phyloP scores from a whole-genome alignment of 805 yeast genomes.

The Kazachstania viticola region DNA sequence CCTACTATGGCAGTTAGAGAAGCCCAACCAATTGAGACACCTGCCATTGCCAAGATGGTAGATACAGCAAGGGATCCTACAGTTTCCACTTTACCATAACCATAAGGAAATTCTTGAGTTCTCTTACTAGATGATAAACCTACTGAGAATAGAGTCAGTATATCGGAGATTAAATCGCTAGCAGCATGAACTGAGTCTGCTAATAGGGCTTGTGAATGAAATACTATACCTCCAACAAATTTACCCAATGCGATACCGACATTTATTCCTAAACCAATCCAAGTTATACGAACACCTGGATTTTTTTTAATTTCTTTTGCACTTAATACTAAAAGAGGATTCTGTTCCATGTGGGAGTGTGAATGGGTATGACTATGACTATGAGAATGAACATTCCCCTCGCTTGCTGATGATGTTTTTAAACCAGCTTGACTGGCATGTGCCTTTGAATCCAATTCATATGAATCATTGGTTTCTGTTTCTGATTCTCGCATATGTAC shows the following conservation, averaged over 20 bases:
- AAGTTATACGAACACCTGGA: slow-evolving; percentile 87
- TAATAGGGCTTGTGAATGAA: slow-evolving; percentile 87
- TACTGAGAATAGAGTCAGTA: slow-evolving; percentile 81
- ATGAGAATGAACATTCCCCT: slow-evolving; percentile 2
- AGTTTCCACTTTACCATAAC: slow-evolving; percentile 89
- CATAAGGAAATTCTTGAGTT: slow-evolving; percentile 57
- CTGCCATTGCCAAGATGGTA: slow-evolving; percentile 73
- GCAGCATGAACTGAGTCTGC: slow-evolving; percentile 95
- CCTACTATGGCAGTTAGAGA: slow-evolving; percentile 60
- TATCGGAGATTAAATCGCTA: slow-evolving; percentile 81
- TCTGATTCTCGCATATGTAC: slow-evolving; percentile 33
- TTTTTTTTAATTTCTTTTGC: slow-evolving; percentile 40
- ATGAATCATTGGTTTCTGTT: slow-evolving; percentile 31
- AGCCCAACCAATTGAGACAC: slow-evolving; percentile 81
- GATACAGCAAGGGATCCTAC: slow-evolving; percentile 86
- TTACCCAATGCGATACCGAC: slow-evolving; percentile 79
- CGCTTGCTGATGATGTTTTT: slow-evolving; percentile 27
- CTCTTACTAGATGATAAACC: slow-evolving; percentile 57
- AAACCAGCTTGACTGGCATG: slow-evolving; percentile 7
- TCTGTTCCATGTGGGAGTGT: slow-evolving; percentile 26
- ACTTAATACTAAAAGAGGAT: slow-evolving; percentile 28
- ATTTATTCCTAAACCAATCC: slow-evolving; percentile 80
- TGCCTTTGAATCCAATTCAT: slow-evolving; percentile 24
- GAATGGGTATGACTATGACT: slow-evolving; percentile 22
- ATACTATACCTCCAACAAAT: slow-evolving; percentile 78